Percentiles rank a stretch among this genome's conserved stretches.
phyloP scores from a whole-genome alignment of 768 basidiomycete species.

The Mycena floridula region DNA sequence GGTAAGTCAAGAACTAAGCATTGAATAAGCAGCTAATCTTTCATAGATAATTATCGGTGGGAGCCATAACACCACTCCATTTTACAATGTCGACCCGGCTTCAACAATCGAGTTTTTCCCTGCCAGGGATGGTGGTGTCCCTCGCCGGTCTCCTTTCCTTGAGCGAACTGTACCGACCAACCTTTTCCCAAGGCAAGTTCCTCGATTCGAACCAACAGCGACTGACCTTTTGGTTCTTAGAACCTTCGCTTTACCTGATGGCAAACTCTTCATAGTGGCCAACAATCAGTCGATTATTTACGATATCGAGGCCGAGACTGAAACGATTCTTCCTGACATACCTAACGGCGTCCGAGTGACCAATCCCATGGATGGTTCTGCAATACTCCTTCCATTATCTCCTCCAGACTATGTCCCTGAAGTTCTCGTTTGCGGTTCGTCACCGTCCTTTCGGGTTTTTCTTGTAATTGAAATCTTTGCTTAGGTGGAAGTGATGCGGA shows the following conservation, averaged over 20 bases:
- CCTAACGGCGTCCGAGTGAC: constrained; percentile 30
- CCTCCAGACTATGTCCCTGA: constrained; percentile 21
- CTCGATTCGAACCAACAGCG: background rate
- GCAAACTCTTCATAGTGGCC: constrained; percentile 20
- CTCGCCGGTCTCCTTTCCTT: constrained; percentile 13
- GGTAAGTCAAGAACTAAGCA: too few species aligned
- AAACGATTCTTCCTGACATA: constrained; percentile 25
- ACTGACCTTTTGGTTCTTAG: background rate
- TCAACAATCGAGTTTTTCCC: constrained; percentile 17
- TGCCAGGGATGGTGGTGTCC: constrained; percentile 7
- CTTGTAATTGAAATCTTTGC: too few species aligned
- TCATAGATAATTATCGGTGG: constrained; percentile 26
- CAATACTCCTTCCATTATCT: constrained; percentile 22
- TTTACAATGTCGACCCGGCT: constrained; percentile 10
- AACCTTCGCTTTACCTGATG: constrained; percentile 16
- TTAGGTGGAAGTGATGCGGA: constrained; percentile 16
- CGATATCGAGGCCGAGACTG: constrained; percentile 24
- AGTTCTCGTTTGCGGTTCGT: constrained; percentile 25
- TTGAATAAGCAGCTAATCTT: too few species aligned
- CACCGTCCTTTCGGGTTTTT: too few species aligned
- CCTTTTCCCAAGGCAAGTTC: constrained; percentile 15
- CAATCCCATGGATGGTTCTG: constrained; percentile 21
- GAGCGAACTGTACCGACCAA: constrained; percentile 12
- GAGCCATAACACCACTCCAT: constrained; percentile 31
- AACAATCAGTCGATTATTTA: constrained; percentile 25